Evolutionary conservation across 352 stramenopile species (phyloP), one percentile per base, ranked within the genome.

Genomic region (Globisporangium apiculatum): DNA sequence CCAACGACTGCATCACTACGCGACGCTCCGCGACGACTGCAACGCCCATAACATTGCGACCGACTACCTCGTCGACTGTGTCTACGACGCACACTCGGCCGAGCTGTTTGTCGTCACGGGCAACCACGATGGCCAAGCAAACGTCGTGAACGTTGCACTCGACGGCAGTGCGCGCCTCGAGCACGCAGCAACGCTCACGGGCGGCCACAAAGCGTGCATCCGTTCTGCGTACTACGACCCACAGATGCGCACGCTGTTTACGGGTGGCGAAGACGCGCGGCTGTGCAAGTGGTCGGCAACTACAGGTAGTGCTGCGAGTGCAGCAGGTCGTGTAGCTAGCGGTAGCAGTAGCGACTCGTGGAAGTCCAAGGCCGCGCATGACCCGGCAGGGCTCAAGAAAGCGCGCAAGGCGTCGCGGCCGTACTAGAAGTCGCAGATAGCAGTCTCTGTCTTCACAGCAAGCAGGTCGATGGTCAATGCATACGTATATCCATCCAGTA

Each of bases 51-150:
- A 75, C 48, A 61, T 92, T 37, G 48, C 68, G 1, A 94, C 84
- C 11, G 80, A 95, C 64, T 95, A 93, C 71, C 75, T 95, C 68
- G 85, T 95, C 60, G 69, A 93, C 73, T 92, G 86, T 59, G 73
- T 94, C 18, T 95, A 93, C 72, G 83, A 96, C 62, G 55, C 76
- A 10, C 64, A 74, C 42, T 74, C 68, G 1, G 72, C 83, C 43
- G 73, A 90, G 60, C 70, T 96, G 14, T 87, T 92, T 60, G 48
- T 96, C 56, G 64, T 91, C 10, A 70, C 82, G 8, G 84, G 86
- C 15, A 87, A 91, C 64, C 85, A 91, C 67, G 72, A 79, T 36
- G 87, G 87, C 50, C 65, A 82, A 47, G 61, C 92, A 11, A 94
- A 93, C 57, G 72, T 88, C 4, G 62, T 93, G 40, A 77, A 73